phyloP scores from a whole-genome alignment of 257 asterid species.

The Penstemon newberryi region DNA sequence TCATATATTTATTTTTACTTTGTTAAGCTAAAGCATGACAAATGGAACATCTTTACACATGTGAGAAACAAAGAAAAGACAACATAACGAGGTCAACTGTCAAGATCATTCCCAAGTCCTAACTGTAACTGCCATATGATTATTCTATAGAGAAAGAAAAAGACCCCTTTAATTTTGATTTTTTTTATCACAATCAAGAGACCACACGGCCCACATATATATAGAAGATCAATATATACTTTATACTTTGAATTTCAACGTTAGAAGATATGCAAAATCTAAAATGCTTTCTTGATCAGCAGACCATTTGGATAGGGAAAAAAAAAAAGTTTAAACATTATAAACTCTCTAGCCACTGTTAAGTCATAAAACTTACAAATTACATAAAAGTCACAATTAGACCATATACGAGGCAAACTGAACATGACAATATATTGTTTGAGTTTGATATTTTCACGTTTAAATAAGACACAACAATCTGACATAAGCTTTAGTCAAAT shows the following conservation, averaged over 20 bases:
- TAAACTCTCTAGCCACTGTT: too few relatives aligned
- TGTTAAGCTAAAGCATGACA: conserved; percentile 27
- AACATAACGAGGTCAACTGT: conserved; percentile 19
- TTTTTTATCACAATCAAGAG: conserved; percentile 5
- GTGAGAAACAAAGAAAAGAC: background rate
- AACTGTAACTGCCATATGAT: conserved; percentile 1
- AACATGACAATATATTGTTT: too few relatives aligned
- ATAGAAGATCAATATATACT: background rate
- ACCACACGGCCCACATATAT: background rate
- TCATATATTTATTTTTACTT: background rate
- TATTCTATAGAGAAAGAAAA: background rate
- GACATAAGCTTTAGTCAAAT: background rate
- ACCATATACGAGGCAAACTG: too few relatives aligned
- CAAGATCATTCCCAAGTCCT: conserved; percentile 1
- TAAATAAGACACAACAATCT: background rate
- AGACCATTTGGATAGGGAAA: conserved; percentile 8
- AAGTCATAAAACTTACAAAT: too few relatives aligned
- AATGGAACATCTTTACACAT: conserved; percentile 5
- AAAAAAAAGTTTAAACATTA: too few relatives aligned
- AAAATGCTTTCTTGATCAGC: conserved; percentile 18
- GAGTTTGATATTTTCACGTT: background rate
- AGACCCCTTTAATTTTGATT: background rate
- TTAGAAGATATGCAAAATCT: conserved; percentile 21
- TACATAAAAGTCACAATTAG: too few relatives aligned
- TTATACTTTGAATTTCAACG: conserved; percentile 8